A percentile compares a stretch with the other conserved stretches of the same genome.
Conservation (phyloP, 768 basidiomycete genomes). For the Leccinum sublutescens region DNA sequence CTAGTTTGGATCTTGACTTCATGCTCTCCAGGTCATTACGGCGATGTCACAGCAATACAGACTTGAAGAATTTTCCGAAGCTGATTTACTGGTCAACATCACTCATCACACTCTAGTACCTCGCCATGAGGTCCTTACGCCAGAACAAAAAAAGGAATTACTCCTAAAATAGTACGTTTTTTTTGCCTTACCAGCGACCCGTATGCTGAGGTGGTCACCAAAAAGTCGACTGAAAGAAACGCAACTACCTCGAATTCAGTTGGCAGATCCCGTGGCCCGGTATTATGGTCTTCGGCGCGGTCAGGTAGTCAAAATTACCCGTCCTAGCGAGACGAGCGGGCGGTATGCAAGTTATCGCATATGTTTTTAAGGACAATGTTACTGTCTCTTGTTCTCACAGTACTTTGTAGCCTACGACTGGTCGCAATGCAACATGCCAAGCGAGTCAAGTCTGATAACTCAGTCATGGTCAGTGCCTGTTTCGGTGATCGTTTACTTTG, state of each 20-base stretch:
- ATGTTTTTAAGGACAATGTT: constrained; percentile 56
- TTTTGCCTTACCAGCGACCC: constrained; percentile 1
- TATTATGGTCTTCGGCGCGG: constrained; percentile 96
- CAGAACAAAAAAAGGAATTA: constrained; percentile 83
- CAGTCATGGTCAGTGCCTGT: constrained; percentile 3
- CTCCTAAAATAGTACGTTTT: constrained; percentile 87
- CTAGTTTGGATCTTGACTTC: background rate
- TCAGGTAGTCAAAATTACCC: constrained; percentile 97
- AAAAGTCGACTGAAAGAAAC: constrained; percentile 94
- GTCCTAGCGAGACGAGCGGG: constrained; percentile 95
- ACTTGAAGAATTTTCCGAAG: constrained; percentile 95
- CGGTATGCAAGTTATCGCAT: constrained; percentile 91
- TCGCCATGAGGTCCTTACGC: constrained; percentile 80
- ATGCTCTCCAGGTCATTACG: constrained; percentile 69
- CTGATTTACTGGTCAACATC: constrained; percentile 96
- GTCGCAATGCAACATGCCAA: background rate
- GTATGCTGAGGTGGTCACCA: constrained; percentile 6
- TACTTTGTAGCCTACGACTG: constrained; percentile 8
- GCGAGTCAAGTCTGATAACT: constrained; percentile 4
- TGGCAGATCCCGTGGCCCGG: constrained; percentile 95
- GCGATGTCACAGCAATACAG: constrained; percentile 85
- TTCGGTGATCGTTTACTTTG: background rate
- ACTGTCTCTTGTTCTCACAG: constrained; percentile 4
- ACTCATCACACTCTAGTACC: constrained; percentile 95
- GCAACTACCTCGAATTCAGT: constrained; percentile 94